These are phyloP conservation scores for Lachnellula hyalina DNA, from an alignment of 2,329 filamentous ascomycete species.

Conservation along the genomic window DNA sequence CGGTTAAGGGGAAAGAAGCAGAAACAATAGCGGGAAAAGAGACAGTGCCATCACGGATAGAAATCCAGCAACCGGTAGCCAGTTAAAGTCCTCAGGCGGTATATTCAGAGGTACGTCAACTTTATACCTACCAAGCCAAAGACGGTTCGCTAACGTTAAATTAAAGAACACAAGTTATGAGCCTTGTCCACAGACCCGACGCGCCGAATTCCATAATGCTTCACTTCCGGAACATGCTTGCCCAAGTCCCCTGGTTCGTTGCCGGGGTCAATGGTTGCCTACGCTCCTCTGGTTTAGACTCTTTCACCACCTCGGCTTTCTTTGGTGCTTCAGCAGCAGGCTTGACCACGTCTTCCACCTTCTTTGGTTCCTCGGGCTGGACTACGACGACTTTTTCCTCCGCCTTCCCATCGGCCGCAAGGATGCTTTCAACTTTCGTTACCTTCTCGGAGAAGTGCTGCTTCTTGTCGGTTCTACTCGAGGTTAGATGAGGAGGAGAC, in stretches of 20 bases:
- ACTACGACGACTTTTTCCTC: constrained; percentile 1
- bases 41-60: not conserved
- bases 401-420: constrained; percentile 20
- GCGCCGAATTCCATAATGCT: not conserved
- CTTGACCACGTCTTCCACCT: not conserved
- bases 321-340: not conserved
- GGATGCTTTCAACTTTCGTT: constrained; percentile 27
- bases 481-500: not conserved
- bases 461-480: constrained; percentile 27
- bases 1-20: not conserved
- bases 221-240: constrained; percentile 1
- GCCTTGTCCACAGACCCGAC: not conserved
- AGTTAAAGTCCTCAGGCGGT: too few species aligned
- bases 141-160: too few species aligned
- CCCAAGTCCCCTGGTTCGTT: constrained; percentile 2
- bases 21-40: not conserved
- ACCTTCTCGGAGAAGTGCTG: constrained; percentile 31
- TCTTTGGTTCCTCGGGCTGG: not conserved
- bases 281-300: constrained; percentile 5
- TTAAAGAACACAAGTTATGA: not conserved
- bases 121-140: too few species aligned
- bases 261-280: not conserved
- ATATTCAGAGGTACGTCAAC: too few species aligned
- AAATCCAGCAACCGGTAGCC: not conserved
- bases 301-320: not conserved